phyloP scores from a whole-genome alignment of 2,329 filamentous ascomycete genomes.

The Claviceps fusiformis region DNA sequence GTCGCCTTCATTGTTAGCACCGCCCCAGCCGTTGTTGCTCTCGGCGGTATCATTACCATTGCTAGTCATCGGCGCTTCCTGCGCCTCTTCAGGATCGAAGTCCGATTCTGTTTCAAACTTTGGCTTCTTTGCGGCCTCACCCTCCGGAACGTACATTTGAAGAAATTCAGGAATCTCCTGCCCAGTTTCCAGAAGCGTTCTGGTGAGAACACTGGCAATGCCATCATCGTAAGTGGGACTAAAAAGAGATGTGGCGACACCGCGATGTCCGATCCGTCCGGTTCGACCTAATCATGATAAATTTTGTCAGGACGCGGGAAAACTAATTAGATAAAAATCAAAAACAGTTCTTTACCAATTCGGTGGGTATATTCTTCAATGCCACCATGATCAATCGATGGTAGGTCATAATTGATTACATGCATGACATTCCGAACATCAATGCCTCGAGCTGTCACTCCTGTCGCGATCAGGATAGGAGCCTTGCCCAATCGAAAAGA shows the following conservation, averaged over 20 bases:
- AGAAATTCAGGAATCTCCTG: slow-evolving; percentile 79
- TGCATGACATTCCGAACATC: slow-evolving; percentile 80
- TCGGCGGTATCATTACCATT: slow-evolving; percentile 7
- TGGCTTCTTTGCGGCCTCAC: slow-evolving; percentile 29
- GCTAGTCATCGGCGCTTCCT: background rate
- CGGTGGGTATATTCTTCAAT: slow-evolving; percentile 91
- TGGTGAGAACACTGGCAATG: slow-evolving; percentile 60
- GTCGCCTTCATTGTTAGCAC: background rate
- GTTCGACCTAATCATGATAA: slow-evolving; percentile 55
- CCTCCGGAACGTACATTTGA: slow-evolving; percentile 45
- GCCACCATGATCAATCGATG: slow-evolving; percentile 60
- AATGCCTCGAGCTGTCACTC: slow-evolving; percentile 74
- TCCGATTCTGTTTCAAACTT: slow-evolving; percentile 44
- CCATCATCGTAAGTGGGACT: slow-evolving; percentile 57
- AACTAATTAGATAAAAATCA: background rate
- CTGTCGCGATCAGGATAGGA: slow-evolving; percentile 77
- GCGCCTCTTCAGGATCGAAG: slow-evolving; percentile 27
- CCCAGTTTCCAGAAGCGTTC: slow-evolving; percentile 65
- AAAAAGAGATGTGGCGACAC: slow-evolving; percentile 81
- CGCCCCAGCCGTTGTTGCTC: slow-evolving; percentile 6
- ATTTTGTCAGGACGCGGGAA: background rate
- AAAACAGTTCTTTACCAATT: slow-evolving; percentile 50
- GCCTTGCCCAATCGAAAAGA: slow-evolving; percentile 62
- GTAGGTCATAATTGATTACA: slow-evolving; percentile 88
- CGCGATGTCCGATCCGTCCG: slow-evolving; percentile 78